These are phyloP conservation scores for Prunus padus DNA, from an alignment of 306 rosid species.

Conservation along the genomic window DNA sequence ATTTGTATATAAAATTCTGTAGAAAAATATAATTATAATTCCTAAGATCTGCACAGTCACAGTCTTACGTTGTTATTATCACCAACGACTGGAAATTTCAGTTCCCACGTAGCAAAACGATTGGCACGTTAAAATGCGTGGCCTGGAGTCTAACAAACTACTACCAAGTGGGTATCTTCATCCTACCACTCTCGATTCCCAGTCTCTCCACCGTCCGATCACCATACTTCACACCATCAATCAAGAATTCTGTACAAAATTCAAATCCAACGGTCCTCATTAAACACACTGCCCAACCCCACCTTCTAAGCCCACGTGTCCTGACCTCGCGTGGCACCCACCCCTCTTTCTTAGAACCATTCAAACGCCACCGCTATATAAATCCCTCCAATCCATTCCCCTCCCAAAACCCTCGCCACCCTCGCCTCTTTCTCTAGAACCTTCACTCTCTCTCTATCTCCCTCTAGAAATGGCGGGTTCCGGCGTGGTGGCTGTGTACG, in stretches of 20 bases:
- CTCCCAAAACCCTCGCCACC: slow-evolving; percentile 21
- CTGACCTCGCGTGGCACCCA: neutral
- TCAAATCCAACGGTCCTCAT: neutral
- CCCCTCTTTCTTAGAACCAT: slow-evolving; percentile 15
- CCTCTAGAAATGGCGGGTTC: slow-evolving; percentile 59
- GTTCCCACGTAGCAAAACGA: slow-evolving; percentile 15
- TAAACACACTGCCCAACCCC: neutral
- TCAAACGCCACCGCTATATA: slow-evolving; percentile 19
- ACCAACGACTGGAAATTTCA: slow-evolving; percentile 13
- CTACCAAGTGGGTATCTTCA: neutral
- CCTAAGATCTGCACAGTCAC: neutral
- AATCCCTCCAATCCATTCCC: slow-evolving; percentile 13
- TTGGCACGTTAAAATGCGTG: slow-evolving; percentile 23
- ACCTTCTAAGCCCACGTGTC: neutral
- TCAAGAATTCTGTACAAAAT: neutral
- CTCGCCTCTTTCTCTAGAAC: neutral
- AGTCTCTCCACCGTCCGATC: neutral
- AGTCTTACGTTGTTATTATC: slow-evolving; percentile 20
- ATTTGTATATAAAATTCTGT: neutral
- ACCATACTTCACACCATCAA: neutral
- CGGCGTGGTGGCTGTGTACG: slow-evolving; percentile 78
- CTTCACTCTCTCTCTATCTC: slow-evolving; percentile 11
- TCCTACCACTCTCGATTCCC: neutral
- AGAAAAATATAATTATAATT: neutral
- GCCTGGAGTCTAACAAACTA: neutral